phyloP scores from a whole-genome alignment of 2,329 filamentous ascomycete genomes.

The Pseudopithomyces maydicus region DNA sequence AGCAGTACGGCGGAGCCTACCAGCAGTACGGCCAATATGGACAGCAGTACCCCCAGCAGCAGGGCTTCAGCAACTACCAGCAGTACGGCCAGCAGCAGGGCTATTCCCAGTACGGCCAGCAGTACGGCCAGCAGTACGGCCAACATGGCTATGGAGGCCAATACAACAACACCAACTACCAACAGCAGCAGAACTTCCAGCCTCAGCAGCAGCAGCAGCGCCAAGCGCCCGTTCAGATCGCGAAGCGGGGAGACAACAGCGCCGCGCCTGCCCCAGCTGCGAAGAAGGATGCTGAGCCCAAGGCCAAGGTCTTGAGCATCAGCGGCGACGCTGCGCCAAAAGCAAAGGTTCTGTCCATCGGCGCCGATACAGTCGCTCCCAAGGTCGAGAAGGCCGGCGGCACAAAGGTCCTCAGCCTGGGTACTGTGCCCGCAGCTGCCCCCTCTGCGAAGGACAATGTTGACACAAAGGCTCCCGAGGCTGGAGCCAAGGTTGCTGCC shows the following conservation, averaged over 20 bases:
- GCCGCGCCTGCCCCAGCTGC: conserved; percentile 52
- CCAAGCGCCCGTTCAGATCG: conserved; percentile 63
- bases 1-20: conserved; percentile 52
- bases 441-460: conserved; percentile 54
- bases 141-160: conserved; percentile 31
- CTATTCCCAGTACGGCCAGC: conserved; percentile 53
- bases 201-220: conserved; percentile 45
- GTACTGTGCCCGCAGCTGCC: conserved; percentile 57
- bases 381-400: conserved; percentile 58
- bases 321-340: conserved; percentile 61
- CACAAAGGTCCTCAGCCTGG: conserved; percentile 79
- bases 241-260: conserved; percentile 62
- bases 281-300: conserved; percentile 49
- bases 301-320: conserved; percentile 70
- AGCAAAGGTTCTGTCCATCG: conserved; percentile 66
- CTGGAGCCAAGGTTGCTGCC: conserved; percentile 82
- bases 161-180: conserved; percentile 39
- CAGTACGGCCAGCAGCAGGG: conserved; percentile 59
- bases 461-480: conserved; percentile 60
- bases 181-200: conserved; percentile 46
- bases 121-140: conserved; percentile 22
- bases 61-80: conserved; percentile 38
- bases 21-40: conserved; percentile 29
- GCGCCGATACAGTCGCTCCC: conserved; percentile 57
- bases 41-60: conserved; percentile 39